Conservation (phyloP, 208 protist genomes). For the Wallacemonas sp. region DNA sequence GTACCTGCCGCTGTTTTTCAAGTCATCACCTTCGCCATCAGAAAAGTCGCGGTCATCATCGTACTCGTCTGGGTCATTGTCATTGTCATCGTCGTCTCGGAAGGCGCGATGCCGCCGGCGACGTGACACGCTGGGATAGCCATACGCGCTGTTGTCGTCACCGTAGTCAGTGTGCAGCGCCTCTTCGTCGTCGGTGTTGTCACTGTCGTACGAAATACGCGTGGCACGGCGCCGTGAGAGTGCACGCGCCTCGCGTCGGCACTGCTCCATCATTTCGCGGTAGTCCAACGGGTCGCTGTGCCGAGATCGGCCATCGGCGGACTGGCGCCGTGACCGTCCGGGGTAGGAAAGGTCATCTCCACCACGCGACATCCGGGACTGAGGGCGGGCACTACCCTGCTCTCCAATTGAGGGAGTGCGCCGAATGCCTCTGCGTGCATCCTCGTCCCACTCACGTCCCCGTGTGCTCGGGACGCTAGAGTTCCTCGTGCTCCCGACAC, state of each 20-base stretch:
- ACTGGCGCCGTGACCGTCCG: background rate
- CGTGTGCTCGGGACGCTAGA: too few species aligned
- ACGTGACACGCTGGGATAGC: too few species aligned
- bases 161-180: background rate
- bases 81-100: background rate
- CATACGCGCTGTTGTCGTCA: background rate
- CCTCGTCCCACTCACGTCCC: too few species aligned
- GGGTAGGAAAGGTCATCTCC: too few species aligned
- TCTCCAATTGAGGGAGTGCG: too few species aligned
- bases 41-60: background rate
- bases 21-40: too few species aligned
- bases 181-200: background rate
- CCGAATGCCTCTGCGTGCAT: too few species aligned
- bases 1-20: too few species aligned
- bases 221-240: background rate
- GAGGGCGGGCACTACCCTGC: background rate
- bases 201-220: background rate
- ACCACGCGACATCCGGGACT: too few species aligned
- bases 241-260: conserved; percentile 1
- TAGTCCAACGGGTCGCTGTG: conserved; percentile 7
- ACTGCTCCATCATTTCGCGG: conserved; percentile 6
- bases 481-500: too few species aligned
- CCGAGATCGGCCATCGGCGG: too few species aligned
- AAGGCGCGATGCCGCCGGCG: background rate
- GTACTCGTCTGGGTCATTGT: background rate